Evolutionary conservation across 352 stramenopile genomes (phyloP).

Genomic region (Globisporangium carolinianum): DNA sequence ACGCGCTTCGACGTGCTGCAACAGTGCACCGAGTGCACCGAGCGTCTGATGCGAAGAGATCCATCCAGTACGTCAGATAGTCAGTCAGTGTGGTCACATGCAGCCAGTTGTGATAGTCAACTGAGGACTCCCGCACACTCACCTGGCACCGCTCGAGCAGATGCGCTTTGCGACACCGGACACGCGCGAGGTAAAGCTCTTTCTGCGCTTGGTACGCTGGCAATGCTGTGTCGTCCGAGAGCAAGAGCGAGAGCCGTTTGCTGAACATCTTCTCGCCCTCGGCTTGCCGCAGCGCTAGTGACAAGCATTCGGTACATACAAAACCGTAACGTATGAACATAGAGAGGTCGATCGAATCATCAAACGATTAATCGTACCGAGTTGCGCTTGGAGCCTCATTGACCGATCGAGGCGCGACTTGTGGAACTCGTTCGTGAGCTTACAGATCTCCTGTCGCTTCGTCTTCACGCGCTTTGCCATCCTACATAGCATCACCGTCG

Average conservation of each 20-base stretch:
- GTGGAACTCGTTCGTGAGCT: conserved; percentile 38
- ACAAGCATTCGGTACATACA: no score
- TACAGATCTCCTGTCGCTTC: conserved; percentile 36
- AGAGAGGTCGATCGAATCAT: no score
- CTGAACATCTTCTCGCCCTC: conserved; percentile 60
- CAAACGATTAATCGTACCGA: conserved; percentile 14
- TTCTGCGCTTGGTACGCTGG: conserved; percentile 50
- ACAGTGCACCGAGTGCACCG: conserved; percentile 31
- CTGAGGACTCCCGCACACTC: background rate
- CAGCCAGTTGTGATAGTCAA: no score
- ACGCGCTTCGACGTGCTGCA: conserved; percentile 39
- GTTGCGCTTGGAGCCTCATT: conserved; percentile 45
- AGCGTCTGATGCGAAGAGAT: conserved; percentile 25
- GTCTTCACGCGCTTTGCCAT: conserved; percentile 52
- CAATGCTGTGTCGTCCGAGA: conserved; percentile 42
- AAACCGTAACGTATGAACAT: no score
- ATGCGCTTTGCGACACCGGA: conserved; percentile 50
- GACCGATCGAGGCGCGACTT: conserved; percentile 28
- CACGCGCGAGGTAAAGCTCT: conserved; percentile 45
- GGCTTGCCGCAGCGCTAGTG: conserved; percentile 43
- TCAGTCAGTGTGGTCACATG: no score
- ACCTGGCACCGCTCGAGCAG: conserved; percentile 55
- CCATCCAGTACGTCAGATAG: no score
- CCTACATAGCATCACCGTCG: conserved; percentile 12
- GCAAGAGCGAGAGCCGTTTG: conserved; percentile 41